phyloP scores from a whole-genome alignment of 2,329 filamentous ascomycete species.

The Penicillium palitans region DNA sequence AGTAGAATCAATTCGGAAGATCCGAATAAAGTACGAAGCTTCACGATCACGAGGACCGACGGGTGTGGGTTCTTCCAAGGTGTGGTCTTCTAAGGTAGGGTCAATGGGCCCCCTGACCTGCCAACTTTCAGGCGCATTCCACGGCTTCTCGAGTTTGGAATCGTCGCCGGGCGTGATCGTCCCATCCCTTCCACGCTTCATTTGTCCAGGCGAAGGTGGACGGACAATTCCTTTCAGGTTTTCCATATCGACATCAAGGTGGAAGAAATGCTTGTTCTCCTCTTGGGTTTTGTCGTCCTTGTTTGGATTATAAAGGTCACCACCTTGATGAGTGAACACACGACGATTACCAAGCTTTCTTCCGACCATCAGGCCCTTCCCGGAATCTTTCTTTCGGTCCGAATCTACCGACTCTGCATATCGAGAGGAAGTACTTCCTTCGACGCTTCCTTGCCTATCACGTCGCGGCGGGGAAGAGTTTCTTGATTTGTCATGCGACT shows the following conservation, averaged over 20 bases:
- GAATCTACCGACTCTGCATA: conserved; percentile 34
- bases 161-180: conserved; percentile 31
- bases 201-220: conserved; percentile 70
- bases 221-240: conserved; percentile 88
- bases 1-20: conserved; percentile 90
- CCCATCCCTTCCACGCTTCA: conserved; percentile 36
- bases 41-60: conserved; percentile 61
- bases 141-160: conserved; percentile 43
- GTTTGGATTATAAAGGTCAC: conserved; percentile 25
- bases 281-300: conserved; percentile 46
- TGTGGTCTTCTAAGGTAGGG: conserved; percentile 11
- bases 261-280: conserved; percentile 60
- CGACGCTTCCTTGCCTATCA: conserved; percentile 40
- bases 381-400: conserved; percentile 41
- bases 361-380: conserved; percentile 35
- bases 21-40: conserved; percentile 83
- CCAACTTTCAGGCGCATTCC: conserved; percentile 97
- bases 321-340: conserved; percentile 30
- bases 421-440: conserved; percentile 28
- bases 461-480: conserved; percentile 36
- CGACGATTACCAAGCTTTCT: conserved; percentile 39
- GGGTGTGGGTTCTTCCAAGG: conserved; percentile 1
- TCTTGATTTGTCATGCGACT: conserved; percentile 31
- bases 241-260: conserved; percentile 81
- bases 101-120: conserved; percentile 68